A percentile compares a stretch with the other conserved stretches of the same genome.
phyloP scores from a whole-genome alignment of 306 rosid genomes.

The Comarum palustre region DNA sequence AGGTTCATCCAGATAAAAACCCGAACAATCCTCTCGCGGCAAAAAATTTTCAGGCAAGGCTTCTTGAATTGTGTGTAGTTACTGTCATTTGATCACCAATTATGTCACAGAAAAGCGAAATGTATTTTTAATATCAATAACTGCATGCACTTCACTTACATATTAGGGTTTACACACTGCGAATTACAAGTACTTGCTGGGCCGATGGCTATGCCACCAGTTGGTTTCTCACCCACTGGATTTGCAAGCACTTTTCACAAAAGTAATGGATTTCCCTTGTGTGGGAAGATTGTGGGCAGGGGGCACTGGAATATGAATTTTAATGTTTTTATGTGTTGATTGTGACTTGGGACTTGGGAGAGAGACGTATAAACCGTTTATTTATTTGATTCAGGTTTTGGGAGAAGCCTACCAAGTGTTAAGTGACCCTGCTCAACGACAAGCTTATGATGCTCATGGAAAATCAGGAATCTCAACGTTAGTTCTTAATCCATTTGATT shows the following conservation, averaged over 20 bases:
- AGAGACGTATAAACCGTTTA: slow-evolving; percentile 18
- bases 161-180: not conserved
- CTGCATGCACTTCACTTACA: not conserved
- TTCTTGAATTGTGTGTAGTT: not conserved
- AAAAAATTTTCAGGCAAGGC: slow-evolving; percentile 83
- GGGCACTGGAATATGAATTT: not conserved
- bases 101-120: not conserved
- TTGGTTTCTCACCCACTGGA: not conserved
- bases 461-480: slow-evolving; percentile 96
- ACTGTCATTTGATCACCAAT: not conserved
- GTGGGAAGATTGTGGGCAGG: not conserved
- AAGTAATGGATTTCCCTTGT: not conserved
- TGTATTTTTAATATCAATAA: not conserved
- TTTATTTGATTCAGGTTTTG: slow-evolving; percentile 56
- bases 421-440: slow-evolving; percentile 81
- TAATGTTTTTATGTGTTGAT: not conserved
- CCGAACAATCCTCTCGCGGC: slow-evolving; percentile 96
- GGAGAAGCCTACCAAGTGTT: slow-evolving; percentile 99
- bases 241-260: not conserved
- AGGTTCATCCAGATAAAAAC: slow-evolving; percentile 99
- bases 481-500: slow-evolving; percentile 28
- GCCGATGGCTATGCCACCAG: not conserved
- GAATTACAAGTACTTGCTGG: not conserved
- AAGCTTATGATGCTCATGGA: slow-evolving; percentile 85
- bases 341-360: not conserved